Evolutionary conservation across 108 stramenopile species (phyloP), one percentile per base, ranked within the genome.

Genomic region (Epithemia pelagica): DNA sequence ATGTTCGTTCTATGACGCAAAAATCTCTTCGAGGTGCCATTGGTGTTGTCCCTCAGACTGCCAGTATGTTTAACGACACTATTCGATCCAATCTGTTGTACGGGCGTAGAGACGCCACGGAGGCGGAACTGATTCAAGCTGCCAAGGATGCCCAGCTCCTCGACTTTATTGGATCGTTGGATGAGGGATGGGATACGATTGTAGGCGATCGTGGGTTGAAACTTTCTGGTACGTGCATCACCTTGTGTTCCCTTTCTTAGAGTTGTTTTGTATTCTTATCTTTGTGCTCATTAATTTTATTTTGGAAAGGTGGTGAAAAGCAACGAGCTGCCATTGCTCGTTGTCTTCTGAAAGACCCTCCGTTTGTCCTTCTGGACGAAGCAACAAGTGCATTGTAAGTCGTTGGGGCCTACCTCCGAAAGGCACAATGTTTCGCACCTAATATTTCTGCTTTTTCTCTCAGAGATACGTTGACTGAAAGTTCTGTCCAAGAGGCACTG

Each of bases 201-300:
- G 97, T 99, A 27, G 98, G 98, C 28, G 98, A 99, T 67, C 87
- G 98, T 0, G 98, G 98, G 19, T 65, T 97, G 61, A 96, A 97
- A 64, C 81, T 99, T 5, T 77, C 74, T 66, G 95, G 37, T 46
- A 46, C 37, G 37, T 46, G 5, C n/a, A n/a, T n/a, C n/a, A n/a
- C n/a, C n/a, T n/a, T n/a, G n/a, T n/a, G 90, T 5, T 90, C 83
- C 1, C 75, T 82, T 0, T 54, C 52, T 26, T 54, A 2, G 1
- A 26, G n/a, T 30, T 66, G 65, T 28, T 21, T 15, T 10, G n/a
- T 28, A 28, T 32, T 30, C 24, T 22, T 32, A 30, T 29, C 28
- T 21, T 5, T 0, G 32, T 20, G 2, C 25, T 30, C 5, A 32
- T 23, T 33, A 0, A 23, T 23, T 52, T 51, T 29, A 24, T 59